phyloP scores from a whole-genome alignment of 192 early-diverging fungal genomes.

The Jimgerdemannia flammicorona region DNA sequence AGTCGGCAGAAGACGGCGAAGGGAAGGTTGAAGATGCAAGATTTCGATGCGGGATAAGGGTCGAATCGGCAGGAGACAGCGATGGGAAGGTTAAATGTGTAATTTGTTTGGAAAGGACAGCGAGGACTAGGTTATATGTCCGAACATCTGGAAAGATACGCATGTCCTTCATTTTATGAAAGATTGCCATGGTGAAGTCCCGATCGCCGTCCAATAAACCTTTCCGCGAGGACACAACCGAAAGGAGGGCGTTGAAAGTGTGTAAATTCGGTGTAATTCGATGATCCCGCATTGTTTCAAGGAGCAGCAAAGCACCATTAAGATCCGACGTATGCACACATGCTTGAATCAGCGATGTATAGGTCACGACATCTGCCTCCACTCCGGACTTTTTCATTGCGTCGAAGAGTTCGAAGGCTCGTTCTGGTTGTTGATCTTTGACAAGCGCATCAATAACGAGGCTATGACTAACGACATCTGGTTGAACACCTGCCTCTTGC shows the following conservation, averaged over 20 bases:
- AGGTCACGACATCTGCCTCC: conserved; percentile 15
- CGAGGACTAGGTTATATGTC: conserved; percentile 18
- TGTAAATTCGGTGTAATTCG: conserved; percentile 14
- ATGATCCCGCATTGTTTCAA: conserved; percentile 18
- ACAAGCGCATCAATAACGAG: conserved; percentile 30
- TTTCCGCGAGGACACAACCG: not conserved
- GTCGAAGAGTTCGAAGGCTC: conserved; percentile 21
- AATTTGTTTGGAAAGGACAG: conserved; percentile 9
- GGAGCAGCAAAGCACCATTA: conserved; percentile 5
- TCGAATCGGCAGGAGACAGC: not conserved
- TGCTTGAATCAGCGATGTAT: conserved; percentile 15
- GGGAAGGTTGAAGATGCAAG: not conserved
- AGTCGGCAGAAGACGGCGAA: not conserved
- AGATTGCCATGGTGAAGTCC: not conserved
- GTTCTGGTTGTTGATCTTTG: conserved; percentile 11
- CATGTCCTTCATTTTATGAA: conserved; percentile 15
- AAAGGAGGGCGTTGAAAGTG: conserved; percentile 19
- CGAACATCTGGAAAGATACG: conserved; percentile 11
- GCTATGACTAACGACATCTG: conserved; percentile 30
- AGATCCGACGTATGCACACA: conserved; percentile 1
- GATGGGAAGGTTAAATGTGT: not conserved
- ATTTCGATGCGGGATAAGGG: not conserved
- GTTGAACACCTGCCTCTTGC: conserved; percentile 6
- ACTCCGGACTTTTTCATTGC: conserved; percentile 26
- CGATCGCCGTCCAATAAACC: not conserved